Conservation (phyloP, 1,284 basidiomycete genomes). For the Moesziomyces aphidis region DNA sequence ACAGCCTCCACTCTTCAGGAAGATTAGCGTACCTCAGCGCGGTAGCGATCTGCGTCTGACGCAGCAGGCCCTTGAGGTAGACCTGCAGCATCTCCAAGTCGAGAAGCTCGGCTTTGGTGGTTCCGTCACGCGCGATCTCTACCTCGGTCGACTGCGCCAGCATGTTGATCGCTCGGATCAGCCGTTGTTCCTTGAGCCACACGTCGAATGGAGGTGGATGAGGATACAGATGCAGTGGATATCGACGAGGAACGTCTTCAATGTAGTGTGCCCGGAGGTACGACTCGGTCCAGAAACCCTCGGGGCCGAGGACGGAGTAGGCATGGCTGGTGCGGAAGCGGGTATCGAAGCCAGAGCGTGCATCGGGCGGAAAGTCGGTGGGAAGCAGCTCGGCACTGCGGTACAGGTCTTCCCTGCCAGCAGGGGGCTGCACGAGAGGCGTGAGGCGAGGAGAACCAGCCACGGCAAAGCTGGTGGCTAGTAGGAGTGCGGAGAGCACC, state of each 20-base stretch:
- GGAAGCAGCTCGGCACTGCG: conserved; percentile 15
- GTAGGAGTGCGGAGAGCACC: neutral
- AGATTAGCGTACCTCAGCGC: conserved; percentile 11
- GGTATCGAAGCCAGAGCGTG: neutral
- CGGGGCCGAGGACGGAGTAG: conserved; percentile 12
- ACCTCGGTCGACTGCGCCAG: neutral
- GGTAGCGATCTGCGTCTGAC: conserved; percentile 12
- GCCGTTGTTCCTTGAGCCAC: conserved; percentile 36
- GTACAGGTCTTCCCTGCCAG: conserved; percentile 22
- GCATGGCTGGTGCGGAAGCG: neutral
- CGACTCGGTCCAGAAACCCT: conserved; percentile 24
- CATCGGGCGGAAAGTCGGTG: conserved; percentile 15
- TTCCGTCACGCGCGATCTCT: neutral
- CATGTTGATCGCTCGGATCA: conserved; percentile 24
- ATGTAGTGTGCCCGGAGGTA: conserved; percentile 16
- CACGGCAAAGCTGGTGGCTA: neutral
- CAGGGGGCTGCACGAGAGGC: conserved; percentile 6
- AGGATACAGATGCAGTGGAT: conserved; percentile 9
- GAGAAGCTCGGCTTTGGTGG: neutral
- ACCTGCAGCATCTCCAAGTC: conserved; percentile 14
- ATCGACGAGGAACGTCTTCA: conserved; percentile 7
- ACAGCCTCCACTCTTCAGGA: neutral
- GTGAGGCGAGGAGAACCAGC: neutral
- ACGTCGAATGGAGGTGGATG: conserved; percentile 14
- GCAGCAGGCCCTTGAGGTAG: conserved; percentile 7